These are phyloP conservation scores for Malus fusca DNA, from an alignment of 306 rosid genomes.

Conservation along the genomic window DNA sequence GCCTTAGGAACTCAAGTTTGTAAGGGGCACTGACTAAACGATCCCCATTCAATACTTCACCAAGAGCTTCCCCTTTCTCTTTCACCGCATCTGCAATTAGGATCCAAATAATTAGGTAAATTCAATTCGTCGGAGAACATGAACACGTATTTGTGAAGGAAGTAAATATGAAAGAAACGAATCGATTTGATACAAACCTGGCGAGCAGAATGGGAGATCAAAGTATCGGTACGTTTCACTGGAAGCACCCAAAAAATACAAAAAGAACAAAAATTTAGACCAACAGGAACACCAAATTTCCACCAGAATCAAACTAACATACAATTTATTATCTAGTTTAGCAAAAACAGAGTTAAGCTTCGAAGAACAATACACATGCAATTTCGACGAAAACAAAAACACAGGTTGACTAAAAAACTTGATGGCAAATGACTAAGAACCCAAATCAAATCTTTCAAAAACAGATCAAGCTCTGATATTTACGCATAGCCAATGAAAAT, in stretches of 20 bases:
- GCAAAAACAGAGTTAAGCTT: not conserved
- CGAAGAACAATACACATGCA: not conserved
- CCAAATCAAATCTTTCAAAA: not conserved
- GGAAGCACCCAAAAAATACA: slow-evolving; percentile 1
- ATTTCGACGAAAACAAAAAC: not conserved
- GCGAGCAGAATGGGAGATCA: slow-evolving; percentile 72
- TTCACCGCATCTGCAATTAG: slow-evolving; percentile 38
- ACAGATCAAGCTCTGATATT: slow-evolving; percentile 10
- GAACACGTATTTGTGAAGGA: not conserved
- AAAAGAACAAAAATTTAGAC: not conserved
- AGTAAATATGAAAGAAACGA: not conserved
- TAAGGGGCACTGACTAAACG: slow-evolving; percentile 77
- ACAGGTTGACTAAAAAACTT: too few relatives aligned
- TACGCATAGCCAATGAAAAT: not conserved
- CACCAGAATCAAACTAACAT: not conserved
- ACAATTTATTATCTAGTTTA: not conserved
- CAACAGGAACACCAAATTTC: not conserved
- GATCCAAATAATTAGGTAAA: not conserved
- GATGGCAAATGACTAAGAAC: not conserved
- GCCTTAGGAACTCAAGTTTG: slow-evolving; percentile 51
- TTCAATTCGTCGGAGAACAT: not conserved
- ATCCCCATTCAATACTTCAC: slow-evolving; percentile 86
- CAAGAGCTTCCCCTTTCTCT: slow-evolving; percentile 84
- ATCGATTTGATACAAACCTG: slow-evolving; percentile 40
- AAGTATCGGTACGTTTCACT: slow-evolving; percentile 63